A percentile compares a stretch with the other conserved stretches of the same genome.
Evolutionary conservation across 2,329 filamentous ascomycete species (phyloP).

Genomic region (Fusarium sp.): DNA sequence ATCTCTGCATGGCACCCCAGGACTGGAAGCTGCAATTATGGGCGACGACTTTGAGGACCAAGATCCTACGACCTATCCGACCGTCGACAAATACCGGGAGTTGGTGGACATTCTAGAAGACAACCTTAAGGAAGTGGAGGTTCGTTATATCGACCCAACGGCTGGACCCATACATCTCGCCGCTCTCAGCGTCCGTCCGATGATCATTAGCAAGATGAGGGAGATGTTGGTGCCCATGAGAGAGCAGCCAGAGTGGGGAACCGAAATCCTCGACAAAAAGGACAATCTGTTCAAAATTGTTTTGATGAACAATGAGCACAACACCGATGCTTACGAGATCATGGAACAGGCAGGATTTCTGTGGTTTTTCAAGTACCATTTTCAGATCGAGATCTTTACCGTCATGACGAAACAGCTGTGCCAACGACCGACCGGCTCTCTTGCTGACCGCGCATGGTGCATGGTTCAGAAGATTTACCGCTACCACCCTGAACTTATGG

Average conservation of each 20-base stretch:
- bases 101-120: slow-evolving; percentile 55
- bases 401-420: slow-evolving; percentile 65
- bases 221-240: slow-evolving; percentile 58
- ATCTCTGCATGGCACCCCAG: slow-evolving; percentile 52
- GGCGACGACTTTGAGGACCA: slow-evolving; percentile 51
- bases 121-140: slow-evolving; percentile 56
- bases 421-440: slow-evolving; percentile 56
- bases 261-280: slow-evolving; percentile 58
- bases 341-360: slow-evolving; percentile 59
- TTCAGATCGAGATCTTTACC: slow-evolving; percentile 65
- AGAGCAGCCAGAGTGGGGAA: slow-evolving; percentile 59
- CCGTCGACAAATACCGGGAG: slow-evolving; percentile 54
- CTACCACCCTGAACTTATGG: slow-evolving; percentile 61
- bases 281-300: slow-evolving; percentile 67
- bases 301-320: slow-evolving; percentile 59
- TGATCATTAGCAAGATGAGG: slow-evolving; percentile 60
- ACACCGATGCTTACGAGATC: slow-evolving; percentile 54
- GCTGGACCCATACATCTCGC: slow-evolving; percentile 63
- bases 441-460: slow-evolving; percentile 64
- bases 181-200: slow-evolving; percentile 57
- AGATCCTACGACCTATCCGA: slow-evolving; percentile 39
- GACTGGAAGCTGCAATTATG: slow-evolving; percentile 60
- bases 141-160: slow-evolving; percentile 59
- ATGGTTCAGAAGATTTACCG: slow-evolving; percentile 57
- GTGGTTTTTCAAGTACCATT: slow-evolving; percentile 64